phyloP scores from a whole-genome alignment of 768 basidiomycete genomes.

The Suillus americanus region DNA sequence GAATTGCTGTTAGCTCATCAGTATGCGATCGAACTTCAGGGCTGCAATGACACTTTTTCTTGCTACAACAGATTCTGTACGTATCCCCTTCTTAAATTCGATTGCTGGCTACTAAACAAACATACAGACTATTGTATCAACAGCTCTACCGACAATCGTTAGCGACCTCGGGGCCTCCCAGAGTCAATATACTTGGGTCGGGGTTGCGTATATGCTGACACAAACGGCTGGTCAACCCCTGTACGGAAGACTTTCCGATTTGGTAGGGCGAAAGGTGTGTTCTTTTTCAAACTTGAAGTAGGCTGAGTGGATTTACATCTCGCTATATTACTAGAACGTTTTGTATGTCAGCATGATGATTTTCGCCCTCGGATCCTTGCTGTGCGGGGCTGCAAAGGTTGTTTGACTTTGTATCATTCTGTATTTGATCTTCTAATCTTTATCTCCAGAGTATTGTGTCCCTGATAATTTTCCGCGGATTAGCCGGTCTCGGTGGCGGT shows the following conservation, averaged over 20 bases:
- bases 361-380: conserved; percentile 75
- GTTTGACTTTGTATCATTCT: conserved; percentile 15
- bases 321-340: conserved; percentile 46
- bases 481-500: conserved; percentile 82
- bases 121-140: conserved; percentile 70
- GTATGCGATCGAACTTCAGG: conserved; percentile 35
- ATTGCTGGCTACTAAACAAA: conserved; percentile 9
- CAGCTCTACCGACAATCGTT: conserved; percentile 78
- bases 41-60: conserved; percentile 81
- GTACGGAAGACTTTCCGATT: conserved; percentile 78
- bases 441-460: conserved; percentile 42
- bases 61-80: conserved; percentile 82
- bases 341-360: conserved; percentile 72
- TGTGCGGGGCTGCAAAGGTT: conserved; percentile 77
- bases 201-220: conserved; percentile 80
- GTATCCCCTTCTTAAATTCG: conserved; percentile 23
- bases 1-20: conserved; percentile 14
- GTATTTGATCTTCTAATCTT: conserved; percentile 17
- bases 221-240: conserved; percentile 85
- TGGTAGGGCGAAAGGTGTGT: conserved; percentile 74
- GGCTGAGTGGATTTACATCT: conserved; percentile 6
- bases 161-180: conserved; percentile 66
- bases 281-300: conserved; percentile 9
- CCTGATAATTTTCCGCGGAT: conserved; percentile 64
- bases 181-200: conserved; percentile 83